Evolutionary conservation across 331 rosid species (phyloP).

Genomic region (Rhamnella rubrinervis): DNA sequence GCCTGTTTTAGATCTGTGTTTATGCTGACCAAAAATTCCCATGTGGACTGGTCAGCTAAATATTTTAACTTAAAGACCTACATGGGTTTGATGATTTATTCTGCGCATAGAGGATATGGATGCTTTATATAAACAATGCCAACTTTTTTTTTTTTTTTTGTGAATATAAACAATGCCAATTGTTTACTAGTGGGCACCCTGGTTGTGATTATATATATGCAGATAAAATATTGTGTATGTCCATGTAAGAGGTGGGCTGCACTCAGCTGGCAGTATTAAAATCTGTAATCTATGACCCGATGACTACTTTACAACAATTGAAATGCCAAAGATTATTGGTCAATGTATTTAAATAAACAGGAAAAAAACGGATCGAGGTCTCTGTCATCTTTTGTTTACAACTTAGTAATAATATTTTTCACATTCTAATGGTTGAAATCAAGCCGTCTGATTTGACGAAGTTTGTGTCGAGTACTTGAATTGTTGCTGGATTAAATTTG

Average conservation of each 20-base stretch:
- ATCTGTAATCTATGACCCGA: not conserved
- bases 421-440: constrained; percentile 3
- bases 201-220: not conserved
- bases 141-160: too few species aligned
- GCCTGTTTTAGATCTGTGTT: constrained; percentile 8
- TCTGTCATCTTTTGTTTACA: not conserved
- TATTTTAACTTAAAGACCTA: not conserved
- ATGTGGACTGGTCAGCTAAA: constrained; percentile 2
- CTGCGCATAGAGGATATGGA: not conserved
- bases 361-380: not conserved
- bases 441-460: not conserved
- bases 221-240: not conserved
- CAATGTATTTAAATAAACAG: not conserved
- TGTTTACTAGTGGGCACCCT: not conserved
- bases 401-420: not conserved
- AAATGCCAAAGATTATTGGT: not conserved
- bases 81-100: not conserved
- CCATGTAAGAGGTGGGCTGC: not conserved
- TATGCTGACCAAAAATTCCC: not conserved
- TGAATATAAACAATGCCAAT: not conserved
- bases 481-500: not conserved
- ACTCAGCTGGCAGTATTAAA: constrained; percentile 12
- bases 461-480: not conserved
- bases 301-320: constrained; percentile 7
- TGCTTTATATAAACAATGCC: not conserved